Base-by-base conservation (phyloP, 495 filamentous ascomycete species). In the Hypomontagnella monticulosa region DNA sequence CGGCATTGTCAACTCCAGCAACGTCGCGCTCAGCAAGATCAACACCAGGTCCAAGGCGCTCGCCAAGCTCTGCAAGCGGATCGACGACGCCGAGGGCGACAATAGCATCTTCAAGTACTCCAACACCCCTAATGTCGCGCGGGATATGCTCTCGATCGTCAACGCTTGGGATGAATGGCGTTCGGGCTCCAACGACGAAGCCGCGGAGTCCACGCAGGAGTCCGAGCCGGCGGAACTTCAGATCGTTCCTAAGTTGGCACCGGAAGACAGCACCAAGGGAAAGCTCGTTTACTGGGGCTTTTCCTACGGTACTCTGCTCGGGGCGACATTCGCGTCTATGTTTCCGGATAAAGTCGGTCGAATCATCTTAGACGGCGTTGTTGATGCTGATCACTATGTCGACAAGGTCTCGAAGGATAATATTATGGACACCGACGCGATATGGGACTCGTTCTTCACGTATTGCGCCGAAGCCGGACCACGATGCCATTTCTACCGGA, bases 201-300 rank as follows among this genome's bases (percentile, higher is more conserved):
- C 27, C 11, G 53, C 20, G 44, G 15, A 61, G 30, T 37, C 46
- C 4, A 51, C 6, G 46, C 63, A 61, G 16, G 32, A 63, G 14
- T 12, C 51, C 10, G 54, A 49, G 18, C 46, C 34, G 11, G 27
- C 1, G 47, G 40, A 60, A 47, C 27, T 15, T 14, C 36, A 18
- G 11, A 40, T 47, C 4, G 54, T 14, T 18, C 12, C 46, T 14
- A 58, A 36, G 34, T 36, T 50, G 58, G 53, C 36, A 14, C 0
- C 57, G 2, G 37, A 42, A 4, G 53, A 65, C 14, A 61, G 69
- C 36, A 69, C 71, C 23, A 64, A 67, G 52, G 74, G 73, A 10
- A 82, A 80, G 43, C 73, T 88, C 4, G 71, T 83, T 4, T 88
- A 85, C 59, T 88, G 85, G 85, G 87, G 87, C 0, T 82, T 87